Conservation (phyloP, 345 rosid species). For the Populus simonii region DNA sequence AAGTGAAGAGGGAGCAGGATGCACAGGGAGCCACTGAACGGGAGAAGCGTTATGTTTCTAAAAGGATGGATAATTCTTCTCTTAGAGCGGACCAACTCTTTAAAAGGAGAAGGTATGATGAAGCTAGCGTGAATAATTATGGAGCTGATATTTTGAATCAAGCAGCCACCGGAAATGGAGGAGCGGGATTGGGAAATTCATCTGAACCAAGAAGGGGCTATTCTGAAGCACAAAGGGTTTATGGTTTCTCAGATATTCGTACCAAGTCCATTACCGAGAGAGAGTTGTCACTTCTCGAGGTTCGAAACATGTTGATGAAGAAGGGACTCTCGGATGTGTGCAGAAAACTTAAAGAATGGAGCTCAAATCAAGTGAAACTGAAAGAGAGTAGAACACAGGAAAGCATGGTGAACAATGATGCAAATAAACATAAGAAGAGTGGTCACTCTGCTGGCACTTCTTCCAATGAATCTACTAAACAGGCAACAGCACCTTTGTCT, state of each 20-base stretch:
- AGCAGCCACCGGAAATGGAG: constrained; percentile 24
- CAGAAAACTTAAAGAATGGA: constrained; percentile 45
- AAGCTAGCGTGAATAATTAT: constrained; percentile 19
- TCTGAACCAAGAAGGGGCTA: constrained; percentile 32
- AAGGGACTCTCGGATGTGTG: constrained; percentile 46
- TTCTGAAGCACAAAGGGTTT: constrained; percentile 27
- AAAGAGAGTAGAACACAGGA: constrained; percentile 32
- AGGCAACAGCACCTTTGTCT: constrained; percentile 24
- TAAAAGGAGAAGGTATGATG: constrained; percentile 50
- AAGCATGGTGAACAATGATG: constrained; percentile 23
- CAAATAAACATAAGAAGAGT: constrained; percentile 10
- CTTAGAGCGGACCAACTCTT: constrained; percentile 30
- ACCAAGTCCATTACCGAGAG: constrained; percentile 31
- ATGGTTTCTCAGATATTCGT: constrained; percentile 32
- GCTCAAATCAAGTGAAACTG: constrained; percentile 26
- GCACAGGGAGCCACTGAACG: constrained; percentile 23
- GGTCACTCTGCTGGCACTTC: constrained; percentile 11
- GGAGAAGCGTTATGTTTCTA: background rate
- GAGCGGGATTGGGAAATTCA: constrained; percentile 21
- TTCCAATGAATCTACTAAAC: constrained; percentile 19
- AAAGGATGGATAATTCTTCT: constrained; percentile 23
- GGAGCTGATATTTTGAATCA: constrained; percentile 23
- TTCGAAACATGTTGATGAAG: constrained; percentile 44
- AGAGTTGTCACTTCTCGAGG: constrained; percentile 46
- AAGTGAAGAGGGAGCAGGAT: constrained; percentile 40